Percentiles rank a stretch among this genome's conserved stretches.
Evolutionary conservation across 176 grass and related monocot genomes (phyloP).

Genomic region (Cenchrus purpureus): DNA sequence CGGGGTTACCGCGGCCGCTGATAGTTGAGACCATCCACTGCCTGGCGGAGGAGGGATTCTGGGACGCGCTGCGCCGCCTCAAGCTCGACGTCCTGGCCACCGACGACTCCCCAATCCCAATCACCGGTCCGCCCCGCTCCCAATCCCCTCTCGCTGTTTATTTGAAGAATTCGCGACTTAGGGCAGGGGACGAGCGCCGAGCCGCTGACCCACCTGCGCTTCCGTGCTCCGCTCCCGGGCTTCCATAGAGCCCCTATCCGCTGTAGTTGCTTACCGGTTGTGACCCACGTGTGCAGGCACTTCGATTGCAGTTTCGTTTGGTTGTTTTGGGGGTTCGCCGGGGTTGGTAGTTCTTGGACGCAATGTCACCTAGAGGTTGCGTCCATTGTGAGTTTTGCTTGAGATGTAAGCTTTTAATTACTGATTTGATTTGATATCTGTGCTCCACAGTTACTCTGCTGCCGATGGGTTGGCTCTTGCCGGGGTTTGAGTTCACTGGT

Average conservation of each 20-base stretch:
- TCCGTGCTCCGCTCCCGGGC: neutral
- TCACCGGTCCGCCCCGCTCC: constrained; percentile 51
- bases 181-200: neutral
- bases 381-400: constrained; percentile 7
- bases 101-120: constrained; percentile 71
- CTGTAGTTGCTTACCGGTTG: neutral
- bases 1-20: constrained; percentile 16
- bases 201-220: neutral
- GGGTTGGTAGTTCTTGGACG: neutral
- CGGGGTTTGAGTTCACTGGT: neutral
- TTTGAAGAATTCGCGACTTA: neutral
- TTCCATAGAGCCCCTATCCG: neutral
- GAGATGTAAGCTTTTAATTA: neutral
- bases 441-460: neutral
- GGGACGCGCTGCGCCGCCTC: constrained; percentile 62
- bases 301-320: neutral
- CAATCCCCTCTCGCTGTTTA: neutral
- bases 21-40: neutral
- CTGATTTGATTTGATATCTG: neutral
- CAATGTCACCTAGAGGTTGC: neutral
- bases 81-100: constrained; percentile 88
- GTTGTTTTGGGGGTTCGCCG: neutral
- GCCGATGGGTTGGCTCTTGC: neutral
- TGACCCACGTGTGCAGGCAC: neutral
- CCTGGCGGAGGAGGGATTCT: constrained; percentile 46